Conservation (phyloP, 345 rosid genomes). For the Salix suchowensis region DNA sequence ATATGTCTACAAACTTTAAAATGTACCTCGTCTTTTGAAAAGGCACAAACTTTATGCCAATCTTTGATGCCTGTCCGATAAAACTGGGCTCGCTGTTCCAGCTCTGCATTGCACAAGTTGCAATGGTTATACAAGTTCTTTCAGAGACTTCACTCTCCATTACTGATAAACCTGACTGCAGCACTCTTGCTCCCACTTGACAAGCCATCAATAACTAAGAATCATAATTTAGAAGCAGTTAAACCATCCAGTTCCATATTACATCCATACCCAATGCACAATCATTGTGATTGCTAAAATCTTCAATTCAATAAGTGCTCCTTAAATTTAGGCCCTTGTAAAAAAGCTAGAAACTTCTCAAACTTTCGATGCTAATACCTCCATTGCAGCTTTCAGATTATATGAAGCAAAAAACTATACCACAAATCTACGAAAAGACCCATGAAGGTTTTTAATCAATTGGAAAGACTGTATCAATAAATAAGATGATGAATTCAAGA, state of each 20-base stretch:
- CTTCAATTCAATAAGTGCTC: background rate
- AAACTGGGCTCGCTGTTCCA: constrained; percentile 25
- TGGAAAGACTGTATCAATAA: background rate
- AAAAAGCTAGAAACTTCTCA: background rate
- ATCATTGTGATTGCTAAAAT: background rate
- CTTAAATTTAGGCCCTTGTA: background rate
- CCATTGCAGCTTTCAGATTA: background rate
- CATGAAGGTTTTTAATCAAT: background rate
- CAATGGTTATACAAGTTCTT: constrained; percentile 26
- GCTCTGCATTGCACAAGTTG: constrained; percentile 26
- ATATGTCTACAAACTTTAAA: background rate
- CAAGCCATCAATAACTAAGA: constrained; percentile 50
- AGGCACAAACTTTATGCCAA: constrained; percentile 27
- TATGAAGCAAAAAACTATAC: background rate
- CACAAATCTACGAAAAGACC: background rate
- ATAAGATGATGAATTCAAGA: background rate
- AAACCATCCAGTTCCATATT: background rate
- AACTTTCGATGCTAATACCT: background rate
- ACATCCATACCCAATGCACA: background rate
- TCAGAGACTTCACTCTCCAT: constrained; percentile 30
- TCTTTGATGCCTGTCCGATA: constrained; percentile 30
- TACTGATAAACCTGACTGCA: constrained; percentile 29
- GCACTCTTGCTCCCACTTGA: constrained; percentile 31
- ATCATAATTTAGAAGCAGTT: background rate
- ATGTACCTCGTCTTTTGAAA: constrained; percentile 45